Evolutionary conservation across 2,329 filamentous ascomycete genomes (phyloP), one percentile per base, ranked within the genome.

Genomic region (Alternaria incomplexa): DNA sequence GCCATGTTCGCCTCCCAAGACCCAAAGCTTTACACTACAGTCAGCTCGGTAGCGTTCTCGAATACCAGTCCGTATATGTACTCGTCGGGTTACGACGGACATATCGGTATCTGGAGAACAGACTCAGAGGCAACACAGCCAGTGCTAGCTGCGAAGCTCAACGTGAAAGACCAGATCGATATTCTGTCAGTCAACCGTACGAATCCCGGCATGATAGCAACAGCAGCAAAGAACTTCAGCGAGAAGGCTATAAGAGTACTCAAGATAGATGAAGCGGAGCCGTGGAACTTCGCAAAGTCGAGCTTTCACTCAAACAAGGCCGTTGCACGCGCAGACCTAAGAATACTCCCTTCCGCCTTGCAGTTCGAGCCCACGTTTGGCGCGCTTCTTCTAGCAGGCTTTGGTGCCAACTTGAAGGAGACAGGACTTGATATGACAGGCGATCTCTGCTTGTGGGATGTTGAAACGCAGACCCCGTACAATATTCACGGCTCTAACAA

Each of bases 51-150:
- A 9, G 82, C 82, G 5, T 90, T 88, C 78, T 82, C 83, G 0
- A 73, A 77, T 0, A 79, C 81, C 58, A 82, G 81, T 2, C 71
- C 81, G 7, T 73, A 73, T 2, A 79, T 88, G 52, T 86, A 83
- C 64, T 87, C 86, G 1, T 83, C 85, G 1, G 86, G 87, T 5
- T 87, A 85, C 59, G 87, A 90, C 59, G 75, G 81, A 3, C 83
- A 81, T 2, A 80, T 88, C 5, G 72, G 78, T 28, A 68, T 79
- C 6, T 84, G 81, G 71, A 75, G 84, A 62, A 76, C 79, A 1
- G 56, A 56, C 7, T 64, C 68, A 7, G 73, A 74, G 26, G 69
- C 73, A 9, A 25, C 50, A 2, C 74, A 77, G 53, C 74, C 72
- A 5, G 40, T 59, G 26, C 48, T 70, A 45, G 59, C 55, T 11